Percentiles rank a stretch among this genome's conserved stretches.
These are phyloP conservation scores for Aspergillus nidulans DNA, from an alignment of 495 filamentous ascomycete genomes.

Conservation along the genomic window DNA sequence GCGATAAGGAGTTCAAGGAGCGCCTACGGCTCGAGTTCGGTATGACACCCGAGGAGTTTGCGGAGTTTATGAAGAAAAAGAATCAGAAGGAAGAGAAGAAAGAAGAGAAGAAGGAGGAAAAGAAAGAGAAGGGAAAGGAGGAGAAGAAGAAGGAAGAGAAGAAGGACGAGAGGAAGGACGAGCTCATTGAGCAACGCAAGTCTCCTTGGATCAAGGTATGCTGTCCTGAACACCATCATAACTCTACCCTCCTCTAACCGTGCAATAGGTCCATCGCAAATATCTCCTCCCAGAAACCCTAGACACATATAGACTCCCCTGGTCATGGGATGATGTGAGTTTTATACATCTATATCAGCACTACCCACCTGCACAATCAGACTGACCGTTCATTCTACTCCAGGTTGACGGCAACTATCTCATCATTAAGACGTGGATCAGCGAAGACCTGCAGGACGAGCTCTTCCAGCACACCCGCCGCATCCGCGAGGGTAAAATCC, in stretches of 20 bases:
- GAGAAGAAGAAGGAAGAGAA: constrained; percentile 36
- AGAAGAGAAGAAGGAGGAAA: constrained; percentile 42
- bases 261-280: constrained; percentile 41
- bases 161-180: constrained; percentile 38
- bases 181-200: constrained; percentile 38
- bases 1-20: constrained; percentile 48
- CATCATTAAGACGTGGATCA: constrained; percentile 72
- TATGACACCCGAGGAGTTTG: constrained; percentile 45
- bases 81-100: constrained; percentile 46
- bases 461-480: constrained; percentile 68
- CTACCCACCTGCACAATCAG: no score
- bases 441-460: constrained; percentile 64
- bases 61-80: constrained; percentile 52
- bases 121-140: constrained; percentile 43
- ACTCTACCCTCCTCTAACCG: not conserved
- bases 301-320: constrained; percentile 43
- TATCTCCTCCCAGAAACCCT: constrained; percentile 48
- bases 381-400: not conserved
- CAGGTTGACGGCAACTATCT: constrained; percentile 59
- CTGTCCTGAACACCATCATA: not conserved
- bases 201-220: constrained; percentile 50
- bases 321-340: constrained; percentile 49
- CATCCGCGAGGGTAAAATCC: constrained; percentile 50
- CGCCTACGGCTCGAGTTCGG: constrained; percentile 36
- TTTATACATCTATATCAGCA: not conserved